A percentile compares a stretch with the other conserved stretches of the same genome.
Evolutionary conservation across 768 basidiomycete genomes (phyloP).

Genomic region (Termitomyces sp.): DNA sequence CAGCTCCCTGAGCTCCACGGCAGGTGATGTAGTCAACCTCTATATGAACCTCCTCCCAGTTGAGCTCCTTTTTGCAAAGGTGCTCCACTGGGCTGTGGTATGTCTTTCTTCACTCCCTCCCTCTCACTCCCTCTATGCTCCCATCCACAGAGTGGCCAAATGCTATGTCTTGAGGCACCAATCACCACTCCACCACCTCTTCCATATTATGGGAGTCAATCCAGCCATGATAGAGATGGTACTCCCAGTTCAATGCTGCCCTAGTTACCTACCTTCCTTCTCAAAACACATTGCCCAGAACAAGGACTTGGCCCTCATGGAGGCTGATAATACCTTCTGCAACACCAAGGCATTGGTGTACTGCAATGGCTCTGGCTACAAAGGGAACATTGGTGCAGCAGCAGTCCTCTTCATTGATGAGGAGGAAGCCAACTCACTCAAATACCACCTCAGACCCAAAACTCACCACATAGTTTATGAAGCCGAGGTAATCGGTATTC

Average conservation of each 20-base stretch:
- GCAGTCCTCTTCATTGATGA: background rate
- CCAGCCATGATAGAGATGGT: background rate
- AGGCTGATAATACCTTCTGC: no score
- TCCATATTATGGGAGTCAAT: background rate
- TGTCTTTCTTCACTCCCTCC: slow-evolving; percentile 2
- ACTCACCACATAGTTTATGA: no score
- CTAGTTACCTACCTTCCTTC: slow-evolving; percentile 4
- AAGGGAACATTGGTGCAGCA: background rate
- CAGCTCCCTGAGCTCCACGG: no score
- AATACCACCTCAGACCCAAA: background rate
- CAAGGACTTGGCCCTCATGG: no score
- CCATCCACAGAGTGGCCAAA: background rate
- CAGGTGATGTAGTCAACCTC: no score
- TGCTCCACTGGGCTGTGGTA: background rate
- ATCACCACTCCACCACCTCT: slow-evolving; percentile 10
- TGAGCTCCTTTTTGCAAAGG: background rate
- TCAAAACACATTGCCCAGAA: background rate
- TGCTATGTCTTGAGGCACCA: background rate
- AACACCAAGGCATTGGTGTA: background rate
- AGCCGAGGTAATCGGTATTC: no score
- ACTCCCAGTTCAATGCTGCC: background rate
- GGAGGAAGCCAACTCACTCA: no score
- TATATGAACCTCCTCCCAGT: no score
- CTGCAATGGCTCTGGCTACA: slow-evolving; percentile 5
- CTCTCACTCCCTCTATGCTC: slow-evolving; percentile 7